Evolutionary conservation across 148 eudicot genomes (phyloP).

Genomic region (Tetragonia tetragonoides): DNA sequence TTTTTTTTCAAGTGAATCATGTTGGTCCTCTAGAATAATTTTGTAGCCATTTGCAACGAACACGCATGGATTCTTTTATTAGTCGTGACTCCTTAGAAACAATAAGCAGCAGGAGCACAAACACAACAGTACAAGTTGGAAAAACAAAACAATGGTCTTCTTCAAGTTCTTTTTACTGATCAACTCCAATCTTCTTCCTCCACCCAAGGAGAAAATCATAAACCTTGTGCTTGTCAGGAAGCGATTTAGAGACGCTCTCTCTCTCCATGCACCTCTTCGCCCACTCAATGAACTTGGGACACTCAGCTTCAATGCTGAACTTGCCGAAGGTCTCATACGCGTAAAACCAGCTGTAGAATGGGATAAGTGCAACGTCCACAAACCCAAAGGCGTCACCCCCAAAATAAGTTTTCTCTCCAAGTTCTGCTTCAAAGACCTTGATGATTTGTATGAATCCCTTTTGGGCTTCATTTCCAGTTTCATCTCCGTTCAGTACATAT

Average conservation of each 20-base stretch:
- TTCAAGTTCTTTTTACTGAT: neutral
- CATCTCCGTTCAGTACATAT: neutral
- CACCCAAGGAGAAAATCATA: neutral
- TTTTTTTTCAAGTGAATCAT: no score
- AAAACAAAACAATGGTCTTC: neutral
- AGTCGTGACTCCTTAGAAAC: neutral
- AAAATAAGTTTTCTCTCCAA: neutral
- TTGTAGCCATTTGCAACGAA: no score
- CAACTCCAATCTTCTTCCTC: conserved; percentile 12
- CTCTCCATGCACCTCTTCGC: conserved; percentile 9
- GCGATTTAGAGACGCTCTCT: conserved; percentile 4
- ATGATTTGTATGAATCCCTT: neutral
- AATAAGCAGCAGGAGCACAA: neutral
- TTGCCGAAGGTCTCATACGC: conserved; percentile 5
- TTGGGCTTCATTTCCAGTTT: neutral
- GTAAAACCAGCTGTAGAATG: conserved; percentile 11
- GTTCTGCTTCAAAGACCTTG: neutral
- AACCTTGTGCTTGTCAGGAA: neutral
- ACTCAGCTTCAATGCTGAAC: conserved; percentile 3
- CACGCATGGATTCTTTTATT: no score
- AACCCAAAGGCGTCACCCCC: neutral
- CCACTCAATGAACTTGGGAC: conserved; percentile 3
- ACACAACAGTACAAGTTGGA: neutral
- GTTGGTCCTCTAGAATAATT: no score
- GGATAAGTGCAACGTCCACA: conserved; percentile 3